Evolutionary conservation across 768 basidiomycete species (phyloP).

Genomic region (Mycena chlorophos): DNA sequence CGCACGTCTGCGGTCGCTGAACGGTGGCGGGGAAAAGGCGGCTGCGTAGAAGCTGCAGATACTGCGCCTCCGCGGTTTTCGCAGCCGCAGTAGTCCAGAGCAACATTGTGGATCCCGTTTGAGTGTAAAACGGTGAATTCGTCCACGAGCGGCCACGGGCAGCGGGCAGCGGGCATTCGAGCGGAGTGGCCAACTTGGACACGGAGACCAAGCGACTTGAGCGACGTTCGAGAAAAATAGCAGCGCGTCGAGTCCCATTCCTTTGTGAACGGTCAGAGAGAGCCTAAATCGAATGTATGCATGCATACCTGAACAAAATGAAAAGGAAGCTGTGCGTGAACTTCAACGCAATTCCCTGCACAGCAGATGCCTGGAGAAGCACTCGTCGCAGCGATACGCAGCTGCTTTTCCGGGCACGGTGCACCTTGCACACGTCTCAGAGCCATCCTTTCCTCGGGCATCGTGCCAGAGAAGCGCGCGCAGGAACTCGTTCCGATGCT

Average conservation of each 20-base stretch:
- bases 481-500: background rate
- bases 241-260: too few species aligned
- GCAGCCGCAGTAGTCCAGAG: too few species aligned
- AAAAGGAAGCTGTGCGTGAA: too few species aligned
- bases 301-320: too few species aligned
- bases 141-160: background rate
- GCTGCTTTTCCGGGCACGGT: background rate
- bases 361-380: too few species aligned
- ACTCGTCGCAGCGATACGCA: background rate
- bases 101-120: constrained; percentile 11
- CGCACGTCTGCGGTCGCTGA: background rate
- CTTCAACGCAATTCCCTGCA: too few species aligned
- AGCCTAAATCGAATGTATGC: too few species aligned
- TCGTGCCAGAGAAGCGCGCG: background rate
- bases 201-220: background rate
- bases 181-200: background rate
- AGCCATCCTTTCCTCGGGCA: background rate
- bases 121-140: background rate
- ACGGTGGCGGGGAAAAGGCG: constrained; percentile 5
- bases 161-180: background rate
- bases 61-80: background rate
- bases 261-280: too few species aligned
- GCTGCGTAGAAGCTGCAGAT: background rate
- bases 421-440: background rate
- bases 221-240: too few species aligned